These are phyloP conservation scores for Fusarium luffae DNA, from an alignment of 2,329 filamentous ascomycete species.

Conservation along the genomic window DNA sequence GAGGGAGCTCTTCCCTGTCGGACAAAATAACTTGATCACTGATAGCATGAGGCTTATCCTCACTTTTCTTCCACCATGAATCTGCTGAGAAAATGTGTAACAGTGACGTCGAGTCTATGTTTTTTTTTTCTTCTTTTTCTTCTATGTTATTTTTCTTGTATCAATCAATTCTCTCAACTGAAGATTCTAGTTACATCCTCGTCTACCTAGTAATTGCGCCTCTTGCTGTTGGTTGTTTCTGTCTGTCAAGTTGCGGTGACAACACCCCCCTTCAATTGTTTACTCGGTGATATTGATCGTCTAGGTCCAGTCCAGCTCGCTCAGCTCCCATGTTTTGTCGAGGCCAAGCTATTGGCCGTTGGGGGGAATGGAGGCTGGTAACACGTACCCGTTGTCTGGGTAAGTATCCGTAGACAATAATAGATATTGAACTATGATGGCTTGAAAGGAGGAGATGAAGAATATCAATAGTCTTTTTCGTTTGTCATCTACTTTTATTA, in stretches of 20 bases:
- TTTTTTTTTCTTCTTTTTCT: too few relatives aligned
- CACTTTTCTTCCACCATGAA: constrained; percentile 13
- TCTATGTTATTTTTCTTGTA: not conserved
- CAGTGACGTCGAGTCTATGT: constrained; percentile 27
- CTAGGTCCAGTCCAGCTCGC: constrained; percentile 17
- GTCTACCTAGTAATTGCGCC: not conserved
- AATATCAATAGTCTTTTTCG: constrained; percentile 17
- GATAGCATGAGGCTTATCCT: not conserved
- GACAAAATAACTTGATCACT: constrained; percentile 22
- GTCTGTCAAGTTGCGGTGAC: constrained; percentile 22
- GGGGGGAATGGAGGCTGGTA: constrained; percentile 36
- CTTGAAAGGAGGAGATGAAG: constrained; percentile 20
- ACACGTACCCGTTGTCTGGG: constrained; percentile 4
- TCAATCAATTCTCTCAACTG: constrained; percentile 3
- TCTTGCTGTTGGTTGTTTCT: constrained; percentile 10
- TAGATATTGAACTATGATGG: constrained; percentile 5
- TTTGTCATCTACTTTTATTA: constrained; percentile 22
- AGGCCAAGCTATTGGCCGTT: constrained; percentile 17
- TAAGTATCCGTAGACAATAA: not conserved
- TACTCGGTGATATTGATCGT: constrained; percentile 21
- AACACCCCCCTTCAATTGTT: constrained; percentile 12
- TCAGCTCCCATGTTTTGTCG: constrained; percentile 27
- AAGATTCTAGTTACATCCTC: not conserved
- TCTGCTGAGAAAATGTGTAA: constrained; percentile 16
- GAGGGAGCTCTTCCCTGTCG: constrained; percentile 21